phyloP scores from a whole-genome alignment of 1,284 basidiomycete species.

The Schizophyllum commune region DNA sequence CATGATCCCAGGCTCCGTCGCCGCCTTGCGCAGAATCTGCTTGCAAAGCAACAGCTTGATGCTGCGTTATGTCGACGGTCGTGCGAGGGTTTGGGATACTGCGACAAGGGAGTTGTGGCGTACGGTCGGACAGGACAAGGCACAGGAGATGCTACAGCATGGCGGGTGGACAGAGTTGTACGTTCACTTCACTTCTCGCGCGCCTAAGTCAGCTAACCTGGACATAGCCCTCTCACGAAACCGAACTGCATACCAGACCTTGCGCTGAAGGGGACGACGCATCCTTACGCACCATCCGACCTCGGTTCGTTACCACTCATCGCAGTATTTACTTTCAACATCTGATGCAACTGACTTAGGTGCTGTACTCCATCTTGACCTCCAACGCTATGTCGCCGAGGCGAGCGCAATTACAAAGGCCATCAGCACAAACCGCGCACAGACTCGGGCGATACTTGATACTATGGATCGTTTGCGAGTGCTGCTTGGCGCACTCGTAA shows the following conservation, averaged over 20 bases:
- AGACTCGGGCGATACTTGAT: conserved; percentile 31
- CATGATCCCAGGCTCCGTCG: conserved; percentile 70
- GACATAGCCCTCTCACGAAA: conserved; percentile 16
- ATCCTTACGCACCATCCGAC: background rate
- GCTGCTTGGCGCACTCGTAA: conserved; percentile 41
- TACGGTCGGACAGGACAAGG: conserved; percentile 73
- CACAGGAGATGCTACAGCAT: conserved; percentile 62
- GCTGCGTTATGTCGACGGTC: conserved; percentile 69
- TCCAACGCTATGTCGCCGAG: conserved; percentile 42
- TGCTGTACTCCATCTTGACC: conserved; percentile 20
- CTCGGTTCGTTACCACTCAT: no score
- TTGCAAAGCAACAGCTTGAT: conserved; percentile 68
- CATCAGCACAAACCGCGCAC: conserved; percentile 35
- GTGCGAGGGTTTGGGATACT: conserved; percentile 86
- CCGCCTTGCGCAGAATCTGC: conserved; percentile 59
- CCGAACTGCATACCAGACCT: conserved; percentile 14
- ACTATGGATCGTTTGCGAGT: conserved; percentile 36
- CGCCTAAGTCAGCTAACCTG: background rate
- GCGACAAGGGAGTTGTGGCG: conserved; percentile 80
- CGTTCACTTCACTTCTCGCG: conserved; percentile 14
- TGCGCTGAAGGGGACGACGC: background rate
- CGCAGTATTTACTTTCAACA: no score
- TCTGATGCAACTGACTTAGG: no score
- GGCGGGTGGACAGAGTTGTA: conserved; percentile 71
- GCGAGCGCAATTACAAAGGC: conserved; percentile 38